Evolutionary conservation across 257 asterid genomes (phyloP).

Genomic region (Rehmannia glutinosa): DNA sequence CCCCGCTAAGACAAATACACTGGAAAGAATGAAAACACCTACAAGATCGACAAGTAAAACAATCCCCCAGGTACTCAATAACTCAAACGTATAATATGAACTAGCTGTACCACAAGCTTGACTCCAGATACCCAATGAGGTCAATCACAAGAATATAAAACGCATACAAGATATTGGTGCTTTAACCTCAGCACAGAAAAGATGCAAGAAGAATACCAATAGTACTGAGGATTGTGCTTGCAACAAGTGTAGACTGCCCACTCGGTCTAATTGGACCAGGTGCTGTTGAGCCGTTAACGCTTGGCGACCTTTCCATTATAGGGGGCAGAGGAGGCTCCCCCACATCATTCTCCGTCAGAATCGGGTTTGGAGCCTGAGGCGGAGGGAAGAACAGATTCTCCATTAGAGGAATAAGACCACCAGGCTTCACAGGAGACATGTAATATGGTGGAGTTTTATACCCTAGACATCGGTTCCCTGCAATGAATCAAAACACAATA

Average conservation of each 20-base stretch:
- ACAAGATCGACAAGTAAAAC: neutral
- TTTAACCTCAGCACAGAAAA: slow-evolving; percentile 27
- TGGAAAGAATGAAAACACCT: slow-evolving; percentile 10
- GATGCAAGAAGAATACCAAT: slow-evolving; percentile 44
- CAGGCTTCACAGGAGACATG: slow-evolving; percentile 61
- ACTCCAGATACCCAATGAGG: neutral
- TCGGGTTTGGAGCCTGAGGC: slow-evolving; percentile 70
- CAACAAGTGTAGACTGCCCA: slow-evolving; percentile 47
- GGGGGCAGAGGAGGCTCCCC: slow-evolving; percentile 73
- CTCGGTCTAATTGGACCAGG: slow-evolving; percentile 38
- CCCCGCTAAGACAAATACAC: slow-evolving; percentile 9
- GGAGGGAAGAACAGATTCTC: slow-evolving; percentile 36
- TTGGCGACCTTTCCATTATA: slow-evolving; percentile 26
- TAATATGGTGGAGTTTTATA: slow-evolving; percentile 36
- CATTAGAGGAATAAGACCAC: slow-evolving; percentile 42
- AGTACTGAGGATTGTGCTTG: slow-evolving; percentile 33
- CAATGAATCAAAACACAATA: slow-evolving; percentile 1
- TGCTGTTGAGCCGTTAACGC: slow-evolving; percentile 29
- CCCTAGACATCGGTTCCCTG: slow-evolving; percentile 79
- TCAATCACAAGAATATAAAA: no score
- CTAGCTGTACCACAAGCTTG: neutral
- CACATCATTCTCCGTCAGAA: slow-evolving; percentile 49
- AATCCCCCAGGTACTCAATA: slow-evolving; percentile 1
- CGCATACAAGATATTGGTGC: neutral
- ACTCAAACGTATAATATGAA: neutral